Evolutionary conservation across 805 yeast species (phyloP).

Genomic region (Cyberlindnera saturnus): DNA sequence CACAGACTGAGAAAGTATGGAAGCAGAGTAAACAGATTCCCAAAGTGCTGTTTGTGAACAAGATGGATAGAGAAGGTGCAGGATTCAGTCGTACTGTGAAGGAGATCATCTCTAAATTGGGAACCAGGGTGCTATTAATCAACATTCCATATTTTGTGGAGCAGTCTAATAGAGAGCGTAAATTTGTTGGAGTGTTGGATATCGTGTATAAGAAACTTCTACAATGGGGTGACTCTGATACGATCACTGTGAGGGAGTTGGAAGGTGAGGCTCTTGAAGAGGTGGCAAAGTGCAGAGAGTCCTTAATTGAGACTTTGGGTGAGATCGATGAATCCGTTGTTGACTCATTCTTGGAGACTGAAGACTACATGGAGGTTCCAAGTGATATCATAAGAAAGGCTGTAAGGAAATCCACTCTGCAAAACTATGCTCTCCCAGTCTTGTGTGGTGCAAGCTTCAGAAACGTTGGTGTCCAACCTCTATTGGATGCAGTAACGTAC

Average conservation of each 20-base stretch:
- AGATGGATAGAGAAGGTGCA: conserved; percentile 96
- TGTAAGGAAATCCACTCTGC: conserved; percentile 57
- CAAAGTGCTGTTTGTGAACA: conserved; percentile 73
- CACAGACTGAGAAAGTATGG: conserved; percentile 98
- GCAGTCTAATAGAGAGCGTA: conserved; percentile 30
- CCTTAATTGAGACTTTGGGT: conserved; percentile 77
- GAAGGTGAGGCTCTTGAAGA: conserved; percentile 39
- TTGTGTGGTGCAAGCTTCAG: conserved; percentile 89
- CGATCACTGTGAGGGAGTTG: conserved; percentile 42
- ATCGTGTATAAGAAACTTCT: conserved; percentile 57
- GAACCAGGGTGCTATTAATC: conserved; percentile 67
- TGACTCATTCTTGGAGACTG: conserved; percentile 70
- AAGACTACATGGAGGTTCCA: conserved; percentile 65
- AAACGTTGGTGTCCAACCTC: conserved; percentile 92
- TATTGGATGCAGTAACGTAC: conserved; percentile 73
- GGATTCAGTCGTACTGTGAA: conserved; percentile 87
- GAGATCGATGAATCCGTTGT: conserved; percentile 76
- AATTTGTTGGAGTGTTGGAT: conserved; percentile 71
- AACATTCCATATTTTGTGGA: conserved; percentile 68
- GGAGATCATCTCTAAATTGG: conserved; percentile 71
- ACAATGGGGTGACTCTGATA: conserved; percentile 41
- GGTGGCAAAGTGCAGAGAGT: conserved; percentile 53
- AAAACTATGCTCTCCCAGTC: conserved; percentile 62
- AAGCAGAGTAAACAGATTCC: conserved; percentile 79
- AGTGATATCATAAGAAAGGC: conserved; percentile 47